Conservation (phyloP, 495 filamentous ascomycete species). For the Rhypophila decipiens region DNA sequence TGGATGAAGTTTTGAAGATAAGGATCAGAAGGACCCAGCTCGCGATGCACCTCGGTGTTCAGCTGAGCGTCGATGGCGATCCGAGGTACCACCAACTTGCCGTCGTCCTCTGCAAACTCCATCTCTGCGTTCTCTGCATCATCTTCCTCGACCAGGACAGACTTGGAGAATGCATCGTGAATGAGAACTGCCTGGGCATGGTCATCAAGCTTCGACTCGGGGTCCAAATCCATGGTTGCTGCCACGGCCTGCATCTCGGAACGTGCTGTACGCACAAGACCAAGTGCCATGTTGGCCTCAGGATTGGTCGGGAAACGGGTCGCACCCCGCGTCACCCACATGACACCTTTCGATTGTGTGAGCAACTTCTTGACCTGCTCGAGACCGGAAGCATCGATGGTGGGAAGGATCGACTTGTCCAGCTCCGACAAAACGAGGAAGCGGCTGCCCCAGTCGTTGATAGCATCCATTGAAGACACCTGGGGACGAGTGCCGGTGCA, state of each 20-base stretch:
- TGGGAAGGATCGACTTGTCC: conserved; percentile 18
- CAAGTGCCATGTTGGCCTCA: conserved; percentile 29
- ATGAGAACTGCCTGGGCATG: conserved; percentile 22
- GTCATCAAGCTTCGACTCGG: conserved; percentile 19
- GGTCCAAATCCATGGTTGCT: conserved; percentile 29
- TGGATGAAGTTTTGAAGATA: conserved; percentile 28
- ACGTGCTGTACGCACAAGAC: conserved; percentile 31
- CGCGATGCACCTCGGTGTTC: conserved; percentile 27
- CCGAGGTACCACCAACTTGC: conserved; percentile 30
- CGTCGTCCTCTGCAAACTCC: conserved; percentile 33
- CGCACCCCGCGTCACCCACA: conserved; percentile 39
- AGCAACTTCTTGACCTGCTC: conserved; percentile 33
- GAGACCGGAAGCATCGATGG: conserved; percentile 20
- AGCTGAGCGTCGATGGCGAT: conserved; percentile 32
- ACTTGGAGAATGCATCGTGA: conserved; percentile 20
- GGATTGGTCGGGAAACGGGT: conserved; percentile 27
- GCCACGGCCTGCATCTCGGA: conserved; percentile 28
- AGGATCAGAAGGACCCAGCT: conserved; percentile 24
- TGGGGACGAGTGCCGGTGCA: conserved; percentile 20
- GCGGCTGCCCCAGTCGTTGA: conserved; percentile 17
- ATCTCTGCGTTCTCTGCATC: conserved; percentile 21
- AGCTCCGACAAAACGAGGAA: conserved; percentile 30
- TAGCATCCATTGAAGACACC: conserved; percentile 20
- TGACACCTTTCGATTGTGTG: conserved; percentile 23
- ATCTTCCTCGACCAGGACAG: conserved; percentile 15